These are phyloP conservation scores for Penicillium fuscoglaucum DNA, from an alignment of 2,329 filamentous ascomycete species.

Conservation along the genomic window DNA sequence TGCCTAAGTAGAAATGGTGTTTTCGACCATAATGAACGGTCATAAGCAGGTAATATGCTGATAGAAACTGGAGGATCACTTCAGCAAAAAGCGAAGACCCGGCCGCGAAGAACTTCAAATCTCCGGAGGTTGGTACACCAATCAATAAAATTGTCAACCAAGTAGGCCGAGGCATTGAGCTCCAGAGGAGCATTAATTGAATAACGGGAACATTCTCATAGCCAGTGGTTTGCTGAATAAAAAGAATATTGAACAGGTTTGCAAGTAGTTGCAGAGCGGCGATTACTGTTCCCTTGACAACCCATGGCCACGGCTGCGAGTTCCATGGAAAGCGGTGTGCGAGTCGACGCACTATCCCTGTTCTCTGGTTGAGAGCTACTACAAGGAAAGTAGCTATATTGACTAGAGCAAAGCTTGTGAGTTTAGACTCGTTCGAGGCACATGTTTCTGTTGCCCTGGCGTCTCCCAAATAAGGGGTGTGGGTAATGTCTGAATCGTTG, in stretches of 20 bases:
- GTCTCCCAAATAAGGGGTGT: background rate
- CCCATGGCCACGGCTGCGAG: background rate
- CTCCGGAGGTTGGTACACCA: background rate
- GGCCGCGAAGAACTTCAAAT: background rate
- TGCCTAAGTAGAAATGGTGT: background rate
- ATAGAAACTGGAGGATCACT: background rate
- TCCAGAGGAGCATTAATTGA: background rate
- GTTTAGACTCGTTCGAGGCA: background rate
- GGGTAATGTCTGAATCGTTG: background rate
- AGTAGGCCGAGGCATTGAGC: background rate
- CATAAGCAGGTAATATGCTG: background rate
- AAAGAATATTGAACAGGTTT: background rate
- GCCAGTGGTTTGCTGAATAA: background rate
- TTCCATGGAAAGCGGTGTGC: background rate
- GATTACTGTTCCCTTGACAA: background rate
- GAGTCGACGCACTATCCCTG: background rate
- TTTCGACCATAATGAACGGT: background rate
- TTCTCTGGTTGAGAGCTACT: background rate
- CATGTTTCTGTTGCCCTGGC: background rate
- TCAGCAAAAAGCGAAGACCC: background rate
- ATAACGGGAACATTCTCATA: background rate
- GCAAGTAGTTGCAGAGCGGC: background rate
- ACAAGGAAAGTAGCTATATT: slow-evolving; percentile 1
- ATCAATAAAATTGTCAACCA: background rate
- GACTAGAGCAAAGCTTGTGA: slow-evolving; percentile 1